Base-by-base conservation (phyloP, 108 stramenopile species). In the Cyclotella choctawhatcheeana region DNA sequence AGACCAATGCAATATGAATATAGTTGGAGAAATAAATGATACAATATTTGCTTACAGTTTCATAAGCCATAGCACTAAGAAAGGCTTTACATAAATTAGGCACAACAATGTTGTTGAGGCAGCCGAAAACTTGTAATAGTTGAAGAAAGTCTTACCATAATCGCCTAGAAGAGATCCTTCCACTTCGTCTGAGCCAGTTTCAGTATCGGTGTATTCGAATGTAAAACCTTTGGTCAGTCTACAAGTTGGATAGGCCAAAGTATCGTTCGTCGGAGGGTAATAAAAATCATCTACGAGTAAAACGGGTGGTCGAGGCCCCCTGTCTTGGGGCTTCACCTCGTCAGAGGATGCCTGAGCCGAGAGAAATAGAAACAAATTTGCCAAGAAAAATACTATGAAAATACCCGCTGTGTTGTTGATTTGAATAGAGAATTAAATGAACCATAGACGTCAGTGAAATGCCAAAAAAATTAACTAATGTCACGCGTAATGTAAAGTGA, bases 211-310 rank as follows among this genome's bases (percentile, higher is more conserved):
- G n/a, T n/a, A n/a, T n/a, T n/a, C n/a, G 31, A 82, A 78, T 30
- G 77, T 48, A 31, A 85, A 85, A 0, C 74, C 75, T 24, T 73
- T 79, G 5, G 62, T 79, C 27, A 88, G 25, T 13, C 53, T 61
- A 56, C 87, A 88, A 17, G 84, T 84, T 43, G 82, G 85, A 68
- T 88, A 88, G 12, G 79, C 74, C 76, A 85, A 53, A 16, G 71
- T 74, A 26, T 79, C 62, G 32, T 61, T 22, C 26, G 16, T 24
- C 12, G 77, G 65, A 14, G 81, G 63, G 35, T 83, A 85, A 40
- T 80, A 76, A 54, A 80, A 85, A 61, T 79, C 78, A 27, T 64
- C 20, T 1, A 79, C 55, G 44, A 73, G 63, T 25, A 83, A 40
- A 8, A 84, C 51, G 14, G 74, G 65, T 31, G 78, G 69, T n/a